These are phyloP conservation scores for Lachnellula cervina DNA, from an alignment of 2,329 filamentous ascomycete genomes.

Conservation along the genomic window DNA sequence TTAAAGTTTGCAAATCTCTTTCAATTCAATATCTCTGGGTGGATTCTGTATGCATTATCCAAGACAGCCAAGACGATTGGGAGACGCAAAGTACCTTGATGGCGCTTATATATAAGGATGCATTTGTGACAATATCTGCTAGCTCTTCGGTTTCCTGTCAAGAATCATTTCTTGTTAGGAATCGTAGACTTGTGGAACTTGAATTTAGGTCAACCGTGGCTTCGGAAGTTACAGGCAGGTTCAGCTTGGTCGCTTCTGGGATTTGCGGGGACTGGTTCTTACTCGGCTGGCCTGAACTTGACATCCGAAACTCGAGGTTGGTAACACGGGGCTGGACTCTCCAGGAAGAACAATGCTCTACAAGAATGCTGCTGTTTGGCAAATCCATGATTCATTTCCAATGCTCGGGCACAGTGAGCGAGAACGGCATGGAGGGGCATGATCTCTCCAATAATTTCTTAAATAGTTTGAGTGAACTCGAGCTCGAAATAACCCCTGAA, in stretches of 20 bases:
- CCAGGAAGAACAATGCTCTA: neutral
- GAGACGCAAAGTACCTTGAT: slow-evolving; percentile 11
- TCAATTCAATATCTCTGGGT: slow-evolving; percentile 12
- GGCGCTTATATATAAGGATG: slow-evolving; percentile 10
- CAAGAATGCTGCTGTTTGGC: too few species aligned
- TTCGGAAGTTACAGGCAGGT: too few species aligned
- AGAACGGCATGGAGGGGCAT: too few species aligned
- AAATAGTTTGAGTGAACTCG: neutral
- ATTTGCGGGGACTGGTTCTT: neutral
- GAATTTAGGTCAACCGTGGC: too few species aligned
- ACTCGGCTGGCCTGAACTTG: too few species aligned
- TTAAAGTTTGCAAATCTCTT: neutral
- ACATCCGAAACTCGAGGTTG: neutral
- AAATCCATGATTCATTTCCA: too few species aligned
- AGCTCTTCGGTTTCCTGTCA: neutral
- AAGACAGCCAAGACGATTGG: slow-evolving; percentile 12
- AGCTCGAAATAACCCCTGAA: neutral
- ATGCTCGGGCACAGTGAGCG: too few species aligned
- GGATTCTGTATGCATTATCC: slow-evolving; percentile 18
- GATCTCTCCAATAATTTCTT: too few species aligned
- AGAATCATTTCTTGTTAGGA: neutral
- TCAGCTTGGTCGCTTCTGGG: neutral
- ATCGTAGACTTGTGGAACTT: neutral
- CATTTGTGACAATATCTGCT: slow-evolving; percentile 3
- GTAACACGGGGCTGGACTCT: neutral